A percentile compares a stretch with the other conserved stretches of the same genome.
phyloP scores from a whole-genome alignment of 164 flowering plant species.

The Vitis rotundifolia region DNA sequence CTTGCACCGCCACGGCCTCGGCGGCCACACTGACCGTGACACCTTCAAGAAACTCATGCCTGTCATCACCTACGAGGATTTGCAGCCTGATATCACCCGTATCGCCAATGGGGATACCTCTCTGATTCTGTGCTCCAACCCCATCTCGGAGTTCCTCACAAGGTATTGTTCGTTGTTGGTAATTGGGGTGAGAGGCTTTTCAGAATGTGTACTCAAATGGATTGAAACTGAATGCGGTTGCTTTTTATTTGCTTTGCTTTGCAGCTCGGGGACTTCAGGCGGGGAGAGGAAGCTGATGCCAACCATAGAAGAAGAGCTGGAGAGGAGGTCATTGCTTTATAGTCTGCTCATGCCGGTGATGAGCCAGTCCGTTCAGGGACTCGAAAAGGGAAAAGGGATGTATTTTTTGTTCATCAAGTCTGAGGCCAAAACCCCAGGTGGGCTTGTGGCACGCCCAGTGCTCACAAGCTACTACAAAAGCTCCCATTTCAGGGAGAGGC shows the following conservation, averaged over 20 bases:
- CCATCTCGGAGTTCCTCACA: constrained; percentile 88
- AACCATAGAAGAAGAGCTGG: constrained; percentile 80
- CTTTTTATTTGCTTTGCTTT: constrained; percentile 1
- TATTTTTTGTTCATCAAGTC: constrained; percentile 86
- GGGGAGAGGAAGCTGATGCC: constrained; percentile 98
- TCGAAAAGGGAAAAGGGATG: constrained; percentile 96
- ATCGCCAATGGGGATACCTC: constrained; percentile 82
- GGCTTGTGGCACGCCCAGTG: constrained; percentile 80
- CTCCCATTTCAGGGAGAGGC: constrained; percentile 67
- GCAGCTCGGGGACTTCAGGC: constrained; percentile 94
- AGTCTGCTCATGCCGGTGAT: constrained; percentile 96
- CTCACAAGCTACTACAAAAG: constrained; percentile 93
- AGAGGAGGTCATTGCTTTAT: constrained; percentile 69
- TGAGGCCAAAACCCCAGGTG: constrained; percentile 85
- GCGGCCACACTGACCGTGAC: constrained; percentile 65
- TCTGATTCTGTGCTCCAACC: constrained; percentile 63
- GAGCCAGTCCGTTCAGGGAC: constrained; percentile 75
- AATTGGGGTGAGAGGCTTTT: too few relatives aligned
- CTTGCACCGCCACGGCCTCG: constrained; percentile 54
- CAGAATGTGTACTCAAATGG: too few relatives aligned
- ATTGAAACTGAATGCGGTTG: not conserved
- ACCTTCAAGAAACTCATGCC: constrained; percentile 77
- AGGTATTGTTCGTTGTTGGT: constrained; percentile 30
- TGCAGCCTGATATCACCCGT: constrained; percentile 64
- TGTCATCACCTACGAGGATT: constrained; percentile 70